Percentiles rank a stretch among this genome's conserved stretches.
phyloP scores from a whole-genome alignment of 164 flowering plant genomes.

The Annona cherimola region DNA sequence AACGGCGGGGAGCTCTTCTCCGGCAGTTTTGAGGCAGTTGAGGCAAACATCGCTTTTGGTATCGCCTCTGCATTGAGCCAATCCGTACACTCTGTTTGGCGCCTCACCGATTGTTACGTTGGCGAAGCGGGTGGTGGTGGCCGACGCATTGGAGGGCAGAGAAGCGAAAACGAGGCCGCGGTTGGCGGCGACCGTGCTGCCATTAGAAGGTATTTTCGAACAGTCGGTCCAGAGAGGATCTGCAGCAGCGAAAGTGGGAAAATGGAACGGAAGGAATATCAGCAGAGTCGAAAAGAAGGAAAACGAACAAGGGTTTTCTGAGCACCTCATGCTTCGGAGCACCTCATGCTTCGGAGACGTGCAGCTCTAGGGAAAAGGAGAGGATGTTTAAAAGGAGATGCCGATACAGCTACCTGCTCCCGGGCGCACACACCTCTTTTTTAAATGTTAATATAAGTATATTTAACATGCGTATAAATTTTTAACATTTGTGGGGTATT shows the following conservation, averaged over 20 bases:
- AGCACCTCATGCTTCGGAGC: too few species aligned
- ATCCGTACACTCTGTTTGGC: slow-evolving; percentile 23
- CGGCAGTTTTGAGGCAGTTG: slow-evolving; percentile 16
- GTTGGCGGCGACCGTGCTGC: slow-evolving; percentile 12
- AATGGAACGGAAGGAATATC: background rate
- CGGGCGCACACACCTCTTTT: too few species aligned
- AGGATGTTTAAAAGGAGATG: too few species aligned
- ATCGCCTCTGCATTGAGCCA: slow-evolving; percentile 26
- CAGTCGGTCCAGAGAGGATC: background rate
- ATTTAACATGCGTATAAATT: too few species aligned
- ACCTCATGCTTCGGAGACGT: background rate
- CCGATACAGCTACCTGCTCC: too few species aligned
- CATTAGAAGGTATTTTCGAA: background rate
- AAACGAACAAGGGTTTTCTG: background rate
- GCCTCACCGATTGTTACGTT: slow-evolving; percentile 14
- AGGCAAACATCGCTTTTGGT: slow-evolving; percentile 6
- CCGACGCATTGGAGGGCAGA: slow-evolving; percentile 16
- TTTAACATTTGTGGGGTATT: too few species aligned
- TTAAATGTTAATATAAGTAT: too few species aligned
- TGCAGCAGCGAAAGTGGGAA: background rate
- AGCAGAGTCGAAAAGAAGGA: background rate
- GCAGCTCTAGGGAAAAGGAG: too few species aligned
- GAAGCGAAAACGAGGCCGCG: slow-evolving; percentile 13
- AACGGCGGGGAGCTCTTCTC: background rate
- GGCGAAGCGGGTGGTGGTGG: slow-evolving; percentile 13